Evolutionary conservation across 2,329 filamentous ascomycete genomes (phyloP).

Genomic region (Alternaria alternata): DNA sequence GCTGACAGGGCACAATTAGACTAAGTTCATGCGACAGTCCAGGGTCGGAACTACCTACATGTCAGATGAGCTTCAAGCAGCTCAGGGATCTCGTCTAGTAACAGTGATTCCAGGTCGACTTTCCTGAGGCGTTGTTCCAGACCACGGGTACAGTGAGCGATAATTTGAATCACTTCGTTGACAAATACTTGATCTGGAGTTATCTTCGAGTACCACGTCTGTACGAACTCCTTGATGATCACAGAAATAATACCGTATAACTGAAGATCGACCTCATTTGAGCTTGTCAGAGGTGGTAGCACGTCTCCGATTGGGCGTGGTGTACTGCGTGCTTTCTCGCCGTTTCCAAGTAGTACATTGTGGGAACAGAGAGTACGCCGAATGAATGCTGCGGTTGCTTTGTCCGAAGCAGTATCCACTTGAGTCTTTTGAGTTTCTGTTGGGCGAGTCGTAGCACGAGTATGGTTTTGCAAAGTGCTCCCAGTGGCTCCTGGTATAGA

Average conservation of each 20-base stretch:
- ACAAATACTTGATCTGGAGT: constrained; percentile 90
- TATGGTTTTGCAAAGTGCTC: constrained; percentile 22
- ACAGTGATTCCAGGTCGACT: constrained; percentile 80
- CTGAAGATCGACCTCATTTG: constrained; percentile 91
- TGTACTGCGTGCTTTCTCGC: constrained; percentile 64
- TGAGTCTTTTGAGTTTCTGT: constrained; percentile 36
- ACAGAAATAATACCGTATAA: constrained; percentile 92
- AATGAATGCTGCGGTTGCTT: constrained; percentile 80
- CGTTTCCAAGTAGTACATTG: constrained; percentile 56
- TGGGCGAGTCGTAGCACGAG: constrained; percentile 27
- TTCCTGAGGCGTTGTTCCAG: constrained; percentile 85
- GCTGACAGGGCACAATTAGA: constrained; percentile 60
- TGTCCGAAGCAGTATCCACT: constrained; percentile 68
- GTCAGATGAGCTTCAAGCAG: constrained; percentile 81
- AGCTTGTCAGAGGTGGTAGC: constrained; percentile 89
- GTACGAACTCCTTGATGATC: constrained; percentile 87
- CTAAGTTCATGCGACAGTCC: constrained; percentile 24
- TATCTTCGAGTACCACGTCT: constrained; percentile 92
- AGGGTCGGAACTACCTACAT: constrained; percentile 63
- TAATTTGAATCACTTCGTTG: constrained; percentile 85
- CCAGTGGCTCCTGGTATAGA: constrained; percentile 18
- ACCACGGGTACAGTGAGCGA: constrained; percentile 88
- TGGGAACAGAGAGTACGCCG: constrained; percentile 85
- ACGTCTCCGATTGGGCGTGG: constrained; percentile 78
- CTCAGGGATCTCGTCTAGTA: constrained; percentile 88